Conservation (phyloP, 768 basidiomycete genomes). For the Lentinula raphanica region DNA sequence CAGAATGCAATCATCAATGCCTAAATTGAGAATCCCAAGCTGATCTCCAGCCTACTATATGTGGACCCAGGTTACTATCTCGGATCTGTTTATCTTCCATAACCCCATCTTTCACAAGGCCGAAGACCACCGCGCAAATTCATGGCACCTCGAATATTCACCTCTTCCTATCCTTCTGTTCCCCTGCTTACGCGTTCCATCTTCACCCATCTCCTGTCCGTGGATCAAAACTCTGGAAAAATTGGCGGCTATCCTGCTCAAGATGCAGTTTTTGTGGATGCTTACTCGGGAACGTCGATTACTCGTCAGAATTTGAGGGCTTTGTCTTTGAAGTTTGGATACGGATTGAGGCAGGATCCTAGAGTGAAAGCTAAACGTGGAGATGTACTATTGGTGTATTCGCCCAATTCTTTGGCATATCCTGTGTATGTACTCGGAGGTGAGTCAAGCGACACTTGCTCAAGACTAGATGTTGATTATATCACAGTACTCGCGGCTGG, state of each 20-base stretch:
- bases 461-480: conserved; percentile 7
- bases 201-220: conserved; percentile 24
- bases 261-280: conserved; percentile 49
- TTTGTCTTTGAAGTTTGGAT: conserved; percentile 40
- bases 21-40: too few relatives aligned
- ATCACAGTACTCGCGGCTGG: conserved; percentile 42
- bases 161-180: conserved; percentile 19
- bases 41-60: too few relatives aligned
- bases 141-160: conserved; percentile 24
- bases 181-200: conserved; percentile 22
- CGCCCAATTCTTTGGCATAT: conserved; percentile 50
- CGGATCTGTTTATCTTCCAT: not conserved
- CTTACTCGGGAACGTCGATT: conserved; percentile 37
- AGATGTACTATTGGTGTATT: conserved; percentile 45
- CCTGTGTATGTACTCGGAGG: conserved; percentile 39
- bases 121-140: too few relatives aligned
- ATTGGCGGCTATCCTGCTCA: conserved; percentile 23
- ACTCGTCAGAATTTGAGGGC: conserved; percentile 38
- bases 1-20: too few relatives aligned
- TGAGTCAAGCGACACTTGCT: too few relatives aligned
- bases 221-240: conserved; percentile 12
- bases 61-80: not conserved
- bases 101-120: not conserved
- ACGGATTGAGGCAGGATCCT: conserved; percentile 35
- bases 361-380: conserved; percentile 26